phyloP scores from a whole-genome alignment of 805 yeast species.

The Metschnikowia noctiluminum region DNA sequence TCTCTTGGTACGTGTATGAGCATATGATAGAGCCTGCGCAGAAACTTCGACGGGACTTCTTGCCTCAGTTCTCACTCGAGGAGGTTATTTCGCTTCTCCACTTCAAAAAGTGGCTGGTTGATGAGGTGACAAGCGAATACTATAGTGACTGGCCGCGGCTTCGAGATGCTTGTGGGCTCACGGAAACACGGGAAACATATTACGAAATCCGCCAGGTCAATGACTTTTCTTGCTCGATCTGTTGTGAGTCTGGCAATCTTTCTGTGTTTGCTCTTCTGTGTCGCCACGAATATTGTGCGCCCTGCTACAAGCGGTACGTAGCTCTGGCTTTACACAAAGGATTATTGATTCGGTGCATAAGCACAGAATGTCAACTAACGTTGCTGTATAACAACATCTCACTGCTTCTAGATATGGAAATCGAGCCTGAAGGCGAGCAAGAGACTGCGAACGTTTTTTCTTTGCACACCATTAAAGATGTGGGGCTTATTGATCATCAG shows the following conservation, averaged over 20 bases:
- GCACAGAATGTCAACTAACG: conserved; percentile 46
- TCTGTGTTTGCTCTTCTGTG: conserved; percentile 56
- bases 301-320: conserved; percentile 66
- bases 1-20: conserved; percentile 22
- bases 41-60: conserved; percentile 20
- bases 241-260: conserved; percentile 53
- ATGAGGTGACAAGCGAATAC: conserved; percentile 35
- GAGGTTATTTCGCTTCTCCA: conserved; percentile 37
- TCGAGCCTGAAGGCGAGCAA: neutral
- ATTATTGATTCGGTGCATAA: conserved; percentile 62
- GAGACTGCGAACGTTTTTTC: neutral
- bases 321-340: conserved; percentile 42
- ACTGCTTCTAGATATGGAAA: conserved; percentile 3
- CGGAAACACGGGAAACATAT: neutral
- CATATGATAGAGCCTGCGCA: conserved; percentile 23
- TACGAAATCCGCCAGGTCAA: neutral
- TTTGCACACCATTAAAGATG: too few species aligned
- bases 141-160: conserved; percentile 30
- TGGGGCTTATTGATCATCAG: too few species aligned
- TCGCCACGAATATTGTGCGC: conserved; percentile 64
- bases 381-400: conserved; percentile 43
- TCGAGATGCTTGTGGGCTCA: conserved; percentile 28
- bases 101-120: conserved; percentile 37
- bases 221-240: conserved; percentile 57
- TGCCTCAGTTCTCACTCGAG: conserved; percentile 28